These are phyloP conservation scores for Neurospora discreta DNA, from an alignment of 495 filamentous ascomycete species.

Conservation along the genomic window DNA sequence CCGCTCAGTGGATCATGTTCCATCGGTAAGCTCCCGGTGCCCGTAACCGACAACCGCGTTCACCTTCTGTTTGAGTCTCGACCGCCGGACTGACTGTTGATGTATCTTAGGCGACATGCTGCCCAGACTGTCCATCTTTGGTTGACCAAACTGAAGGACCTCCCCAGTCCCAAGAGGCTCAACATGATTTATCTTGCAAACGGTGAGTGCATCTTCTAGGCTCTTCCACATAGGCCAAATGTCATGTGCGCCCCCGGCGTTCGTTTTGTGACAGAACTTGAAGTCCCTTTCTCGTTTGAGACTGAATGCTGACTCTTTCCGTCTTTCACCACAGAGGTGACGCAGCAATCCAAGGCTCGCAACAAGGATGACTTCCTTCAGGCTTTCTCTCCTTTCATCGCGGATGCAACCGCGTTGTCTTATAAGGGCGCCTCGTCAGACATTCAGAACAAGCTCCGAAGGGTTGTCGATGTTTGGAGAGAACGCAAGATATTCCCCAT, in stretches of 20 bases:
- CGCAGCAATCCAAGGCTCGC: slow-evolving; percentile 85
- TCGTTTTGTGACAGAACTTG: slow-evolving; percentile 10
- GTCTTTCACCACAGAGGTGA: slow-evolving; percentile 55
- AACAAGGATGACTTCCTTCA: slow-evolving; percentile 84
- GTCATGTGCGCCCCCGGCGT: neutral
- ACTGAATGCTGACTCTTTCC: slow-evolving; percentile 13
- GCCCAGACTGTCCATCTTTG: slow-evolving; percentile 80
- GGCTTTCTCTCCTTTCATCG: slow-evolving; percentile 83
- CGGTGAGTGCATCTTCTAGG: slow-evolving; percentile 41
- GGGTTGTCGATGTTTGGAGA: slow-evolving; percentile 91
- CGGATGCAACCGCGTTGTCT: slow-evolving; percentile 69
- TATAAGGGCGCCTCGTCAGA: slow-evolving; percentile 80
- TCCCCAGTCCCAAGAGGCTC: slow-evolving; percentile 68
- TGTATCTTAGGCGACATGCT: slow-evolving; percentile 62
- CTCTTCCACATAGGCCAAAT: neutral
- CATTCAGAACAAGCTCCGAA: slow-evolving; percentile 73
- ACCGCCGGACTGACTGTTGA: slow-evolving; percentile 7
- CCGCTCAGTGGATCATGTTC: slow-evolving; percentile 99
- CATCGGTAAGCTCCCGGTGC: slow-evolving; percentile 60
- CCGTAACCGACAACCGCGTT: neutral
- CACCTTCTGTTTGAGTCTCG: slow-evolving; percentile 4
- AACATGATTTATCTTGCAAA: slow-evolving; percentile 94
- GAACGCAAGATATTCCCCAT: slow-evolving; percentile 74
- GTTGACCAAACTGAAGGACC: slow-evolving; percentile 80
- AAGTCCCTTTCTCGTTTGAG: neutral